Base-by-base conservation (phyloP, 148 eudicot genomes). In the Dysphania ambrosioides region DNA sequence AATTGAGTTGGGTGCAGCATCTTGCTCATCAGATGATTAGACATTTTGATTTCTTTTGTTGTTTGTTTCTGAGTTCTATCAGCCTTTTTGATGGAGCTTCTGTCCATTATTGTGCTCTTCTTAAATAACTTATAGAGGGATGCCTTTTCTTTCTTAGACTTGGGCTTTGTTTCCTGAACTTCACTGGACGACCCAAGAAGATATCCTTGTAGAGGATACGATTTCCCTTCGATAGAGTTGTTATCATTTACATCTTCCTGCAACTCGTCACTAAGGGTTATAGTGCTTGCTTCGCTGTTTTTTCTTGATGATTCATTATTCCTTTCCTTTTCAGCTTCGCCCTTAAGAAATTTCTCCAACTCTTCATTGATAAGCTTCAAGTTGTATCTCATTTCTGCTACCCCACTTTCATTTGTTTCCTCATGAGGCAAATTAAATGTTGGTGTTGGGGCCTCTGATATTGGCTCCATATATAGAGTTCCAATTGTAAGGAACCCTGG, bases 401-500 rank as follows among this genome's bases (percentile, higher is more conserved):
- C 73, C 68, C 66, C 78, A 63, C 84, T 69, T 70, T 83, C 75
- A 34, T 77, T 63, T 82, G 56, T 55, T 61, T 75, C 82, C 57
- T 85, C 82, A 31, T 15, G 32, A 64, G 87, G 65, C 44, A 82
- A 66, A 21, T 85, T 80, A 71, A 89, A 81, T 62, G 79, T 85
- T 70, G 91, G 91, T 58, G 97, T 89, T 71, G 88, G 75, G 49
- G 90, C 84, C 75, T 86, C 88, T 66, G 86, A 71, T 31, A 68
- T 70, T 47, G 85, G 82, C 79, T 82, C 91, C 70, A 76, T n/a
- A 66, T 87, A 87, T 16, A 91, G 85, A 61, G 97, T 91, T 75
- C 97, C 97, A 75, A 89, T 91, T 73, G 88, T 80, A 13, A 90
- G 89, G 83, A 90, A 88, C 70, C 89, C 90, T 19, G 85, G 82